Percentiles rank a stretch among this genome's conserved stretches.
These are phyloP conservation scores for Trichocomaceae sp. DNA, from an alignment of 2,329 filamentous ascomycete genomes.

Conservation along the genomic window DNA sequence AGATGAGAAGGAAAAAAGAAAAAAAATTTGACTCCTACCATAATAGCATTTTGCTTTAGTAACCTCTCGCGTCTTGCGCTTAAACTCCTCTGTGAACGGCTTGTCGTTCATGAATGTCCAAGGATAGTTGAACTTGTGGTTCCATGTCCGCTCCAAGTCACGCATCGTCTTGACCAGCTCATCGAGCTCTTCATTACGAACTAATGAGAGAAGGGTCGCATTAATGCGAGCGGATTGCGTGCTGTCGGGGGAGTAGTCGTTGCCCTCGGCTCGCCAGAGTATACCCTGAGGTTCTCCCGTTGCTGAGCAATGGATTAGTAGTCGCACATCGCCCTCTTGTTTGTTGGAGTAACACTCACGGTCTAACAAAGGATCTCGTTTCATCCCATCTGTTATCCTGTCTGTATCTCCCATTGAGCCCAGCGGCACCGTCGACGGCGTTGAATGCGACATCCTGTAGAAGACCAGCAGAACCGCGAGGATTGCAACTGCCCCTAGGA, in stretches of 20 bases:
- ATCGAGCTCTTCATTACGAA: constrained; percentile 81
- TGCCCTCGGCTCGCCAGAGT: constrained; percentile 63
- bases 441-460: constrained; percentile 51
- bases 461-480: constrained; percentile 52
- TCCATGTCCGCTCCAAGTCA: constrained; percentile 93
- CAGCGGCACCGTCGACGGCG: constrained; percentile 20
- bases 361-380: constrained; percentile 78
- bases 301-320: constrained; percentile 45
- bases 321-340: neutral
- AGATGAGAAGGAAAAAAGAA: too few relatives aligned
- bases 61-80: constrained; percentile 66
- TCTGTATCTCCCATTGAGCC: constrained; percentile 39
- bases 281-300: constrained; percentile 76
- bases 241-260: constrained; percentile 72
- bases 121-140: constrained; percentile 97
- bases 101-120: constrained; percentile 99
- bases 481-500: constrained; percentile 16
- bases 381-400: constrained; percentile 48
- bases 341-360: constrained; percentile 49
- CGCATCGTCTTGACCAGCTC: constrained; percentile 82
- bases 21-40: constrained; percentile 49
- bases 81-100: constrained; percentile 90
- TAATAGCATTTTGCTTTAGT: constrained; percentile 87
- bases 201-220: constrained; percentile 83
- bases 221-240: constrained; percentile 77